These are phyloP conservation scores for Cladophialophora exuberans DNA, from an alignment of 2,329 filamentous ascomycete genomes.

Conservation along the genomic window DNA sequence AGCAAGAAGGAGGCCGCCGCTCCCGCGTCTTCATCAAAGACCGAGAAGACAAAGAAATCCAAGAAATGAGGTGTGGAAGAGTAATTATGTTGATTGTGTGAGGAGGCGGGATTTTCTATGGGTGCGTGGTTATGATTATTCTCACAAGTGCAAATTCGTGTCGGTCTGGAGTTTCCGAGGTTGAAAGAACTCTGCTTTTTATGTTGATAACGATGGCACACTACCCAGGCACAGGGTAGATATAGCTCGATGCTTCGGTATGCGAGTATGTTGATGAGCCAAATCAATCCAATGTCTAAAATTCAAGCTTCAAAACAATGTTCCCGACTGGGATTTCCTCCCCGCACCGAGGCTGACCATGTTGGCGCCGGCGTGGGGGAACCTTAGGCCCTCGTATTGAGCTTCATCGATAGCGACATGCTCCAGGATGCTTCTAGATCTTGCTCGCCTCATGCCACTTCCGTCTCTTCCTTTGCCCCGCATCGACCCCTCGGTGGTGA, in stretches of 20 bases:
- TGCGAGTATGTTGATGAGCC: neutral
- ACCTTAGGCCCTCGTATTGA: too few relatives aligned
- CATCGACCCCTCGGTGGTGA: conserved; percentile 21
- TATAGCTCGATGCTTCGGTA: neutral
- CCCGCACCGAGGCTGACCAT: neutral
- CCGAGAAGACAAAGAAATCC: conserved; percentile 33
- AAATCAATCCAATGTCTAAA: neutral
- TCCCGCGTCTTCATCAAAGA: conserved; percentile 27
- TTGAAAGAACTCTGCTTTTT: conserved; percentile 5
- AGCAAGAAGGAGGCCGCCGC: conserved; percentile 47
- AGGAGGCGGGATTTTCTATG: neutral
- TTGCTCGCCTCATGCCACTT: conserved; percentile 8
- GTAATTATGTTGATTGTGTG: too few relatives aligned
- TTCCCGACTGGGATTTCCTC: conserved; percentile 13
- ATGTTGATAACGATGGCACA: conserved; percentile 24
- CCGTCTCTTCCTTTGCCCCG: conserved; percentile 22
- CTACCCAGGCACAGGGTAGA: neutral
- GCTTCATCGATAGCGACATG: too few relatives aligned
- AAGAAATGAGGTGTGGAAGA: conserved; percentile 29
- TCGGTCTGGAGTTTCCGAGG: conserved; percentile 5
- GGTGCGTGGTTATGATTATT: conserved; percentile 13
- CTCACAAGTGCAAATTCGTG: conserved; percentile 13
- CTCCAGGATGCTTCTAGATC: too few relatives aligned
- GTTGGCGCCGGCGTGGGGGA: neutral
- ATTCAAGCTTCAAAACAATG: conserved; percentile 16